phyloP scores from a whole-genome alignment of 2,329 filamentous ascomycete species.

The Fusarium metavorans region DNA sequence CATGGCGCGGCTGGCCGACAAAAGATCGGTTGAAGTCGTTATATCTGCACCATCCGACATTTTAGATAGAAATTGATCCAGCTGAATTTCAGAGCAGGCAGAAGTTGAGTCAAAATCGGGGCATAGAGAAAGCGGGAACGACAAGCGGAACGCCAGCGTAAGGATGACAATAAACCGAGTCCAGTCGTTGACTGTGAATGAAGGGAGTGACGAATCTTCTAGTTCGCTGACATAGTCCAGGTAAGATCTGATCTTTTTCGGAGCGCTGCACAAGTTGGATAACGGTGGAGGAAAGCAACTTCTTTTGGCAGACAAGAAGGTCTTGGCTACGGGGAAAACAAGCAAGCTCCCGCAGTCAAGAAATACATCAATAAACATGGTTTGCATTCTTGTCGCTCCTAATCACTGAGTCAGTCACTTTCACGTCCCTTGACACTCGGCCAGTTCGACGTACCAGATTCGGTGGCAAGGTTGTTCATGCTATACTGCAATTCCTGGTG shows the following conservation, averaged over 20 bases:
- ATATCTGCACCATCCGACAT: not conserved
- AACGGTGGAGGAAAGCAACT: not conserved
- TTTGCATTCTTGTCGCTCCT: not conserved
- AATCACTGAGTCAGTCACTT: not conserved
- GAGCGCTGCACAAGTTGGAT: not conserved
- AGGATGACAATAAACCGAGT: not conserved
- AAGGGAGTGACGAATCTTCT: not conserved
- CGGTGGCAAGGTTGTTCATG: not conserved
- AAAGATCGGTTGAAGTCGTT: not conserved
- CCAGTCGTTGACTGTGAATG: not conserved
- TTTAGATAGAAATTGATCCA: not conserved
- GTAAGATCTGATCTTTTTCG: not conserved
- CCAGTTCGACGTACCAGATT: not conserved
- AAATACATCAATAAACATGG: not conserved
- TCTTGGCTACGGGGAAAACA: not conserved
- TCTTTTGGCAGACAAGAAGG: not conserved
- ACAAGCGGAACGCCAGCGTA: not conserved
- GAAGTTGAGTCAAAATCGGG: not conserved
- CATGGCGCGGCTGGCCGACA: not conserved
- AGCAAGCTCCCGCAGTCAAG: not conserved
- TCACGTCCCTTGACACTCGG: fast-evolving
- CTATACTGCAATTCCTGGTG: not conserved
- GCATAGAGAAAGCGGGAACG: not conserved
- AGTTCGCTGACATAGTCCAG: not conserved
- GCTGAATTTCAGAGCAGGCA: not conserved